Percentiles rank a stretch among this genome's conserved stretches.
Evolutionary conservation across 164 flowering plant species (phyloP).

Genomic region (Sedum album): DNA sequence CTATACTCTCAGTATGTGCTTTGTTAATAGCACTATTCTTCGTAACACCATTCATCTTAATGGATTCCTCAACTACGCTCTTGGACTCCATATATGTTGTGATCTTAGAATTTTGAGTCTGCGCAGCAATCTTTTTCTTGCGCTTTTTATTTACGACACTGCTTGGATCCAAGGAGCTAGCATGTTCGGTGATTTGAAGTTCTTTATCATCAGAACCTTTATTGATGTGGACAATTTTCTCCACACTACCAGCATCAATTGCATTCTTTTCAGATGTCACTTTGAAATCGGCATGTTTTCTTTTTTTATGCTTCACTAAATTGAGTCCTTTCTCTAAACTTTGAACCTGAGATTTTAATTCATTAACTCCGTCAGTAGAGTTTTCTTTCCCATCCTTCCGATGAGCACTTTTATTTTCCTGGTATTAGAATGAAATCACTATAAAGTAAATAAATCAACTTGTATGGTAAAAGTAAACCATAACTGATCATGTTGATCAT

Average conservation of each 20-base stretch:
- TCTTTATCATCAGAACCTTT: neutral
- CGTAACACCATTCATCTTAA: neutral
- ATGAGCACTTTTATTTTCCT: conserved; percentile 21
- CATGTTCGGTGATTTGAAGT: neutral
- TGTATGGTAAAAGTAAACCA: neutral
- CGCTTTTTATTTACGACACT: neutral
- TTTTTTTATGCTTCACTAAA: neutral
- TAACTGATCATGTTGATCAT: neutral
- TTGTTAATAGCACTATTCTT: neutral
- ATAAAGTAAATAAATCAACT: neutral
- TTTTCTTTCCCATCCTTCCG: conserved; percentile 54
- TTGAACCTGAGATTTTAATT: neutral
- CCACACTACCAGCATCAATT: neutral
- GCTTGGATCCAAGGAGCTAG: neutral
- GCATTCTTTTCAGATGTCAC: neutral
- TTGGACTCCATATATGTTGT: neutral
- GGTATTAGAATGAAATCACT: conserved; percentile 4
- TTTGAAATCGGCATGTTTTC: neutral
- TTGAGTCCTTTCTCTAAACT: neutral
- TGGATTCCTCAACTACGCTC: neutral
- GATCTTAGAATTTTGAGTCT: neutral
- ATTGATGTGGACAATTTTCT: neutral
- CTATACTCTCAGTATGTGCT: neutral
- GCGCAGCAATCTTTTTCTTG: neutral
- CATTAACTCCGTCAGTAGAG: conserved; percentile 23